Evolutionary conservation across 495 filamentous ascomycete genomes (phyloP), one percentile per base, ranked within the genome.

Genomic region (Achaetomiella virescens): DNA sequence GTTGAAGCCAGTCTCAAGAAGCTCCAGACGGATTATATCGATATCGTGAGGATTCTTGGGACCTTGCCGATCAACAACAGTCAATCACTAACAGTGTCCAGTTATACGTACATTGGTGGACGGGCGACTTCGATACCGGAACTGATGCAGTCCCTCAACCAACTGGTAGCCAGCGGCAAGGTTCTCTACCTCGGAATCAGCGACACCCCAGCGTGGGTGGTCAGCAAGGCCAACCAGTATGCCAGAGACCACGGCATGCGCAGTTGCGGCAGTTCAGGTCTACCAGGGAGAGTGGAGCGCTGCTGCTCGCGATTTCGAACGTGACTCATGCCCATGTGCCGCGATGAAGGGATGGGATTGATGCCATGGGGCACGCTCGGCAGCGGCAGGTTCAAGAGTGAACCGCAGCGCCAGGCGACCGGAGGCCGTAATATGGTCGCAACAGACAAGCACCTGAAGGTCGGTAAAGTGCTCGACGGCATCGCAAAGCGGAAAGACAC

Each of bases 291-390:
- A 72, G 71, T 24, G 83, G 83, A 78, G 70, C 21, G 83, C 82
- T 9, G 75, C 76, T 0, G 56, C 62, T 7, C 78, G 85, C n/a
- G 85, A 88, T 58, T 79, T 88, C 36, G 85, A 89, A 67, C 72
- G 85, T 18, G 85, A 89, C 1, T 88, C 50, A 76, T 88, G 48
- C 82, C 81, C 49, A 88, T 89, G 85, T 70, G 65, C 51, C 65
- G 68, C 9, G 76, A 70, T 11, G 84, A 88, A 61, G 84, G 84
- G n/a, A 90, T 91, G 87, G 84, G 70, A 0, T 52, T 90, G 0
- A 74, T 72, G 11, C 84, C 84, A 0, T 89, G 81, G 79, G 83
- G 81, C 5, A 73, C 81, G 0, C 69, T 91, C 2, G 83, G 81
- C 29, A 72, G 76, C n/a, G 86, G 86, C 36, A 72, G 74, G 43